Evolutionary conservation across 2,329 filamentous ascomycete genomes (phyloP), one percentile per base, ranked within the genome.

Genomic region (Aureobasidium lini): DNA sequence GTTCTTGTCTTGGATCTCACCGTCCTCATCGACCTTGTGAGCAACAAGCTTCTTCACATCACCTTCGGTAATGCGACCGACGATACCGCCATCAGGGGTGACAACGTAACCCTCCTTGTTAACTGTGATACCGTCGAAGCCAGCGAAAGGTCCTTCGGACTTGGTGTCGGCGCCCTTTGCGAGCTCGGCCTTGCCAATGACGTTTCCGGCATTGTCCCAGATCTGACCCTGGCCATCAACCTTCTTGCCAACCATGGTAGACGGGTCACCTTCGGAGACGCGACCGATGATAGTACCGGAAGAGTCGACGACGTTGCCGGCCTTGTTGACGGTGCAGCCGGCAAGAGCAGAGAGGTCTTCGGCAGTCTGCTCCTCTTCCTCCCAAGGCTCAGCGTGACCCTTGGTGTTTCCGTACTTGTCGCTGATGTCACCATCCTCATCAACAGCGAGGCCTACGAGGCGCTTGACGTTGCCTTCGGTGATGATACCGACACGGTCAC

Each of bases 381-480:
- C 76, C 57, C 77, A 83, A 4, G 79, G 81, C 67, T 83, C 81
- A n/a, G 78, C 80, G 60, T 81, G 80, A 34, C 81, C 81, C 71
- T 82, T 82, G 64, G 81, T 77, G 61, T 82, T 83, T 60, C 82
- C 84, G 68, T 90, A 91, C 71, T 84, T 85, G 76, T 94, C 90
- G 59, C 88, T 79, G 34, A 95, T 84, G 60, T 94, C 89, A 39
- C 90, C 90, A 63, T 95, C 89, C 62, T 90, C 86, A 60, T 94
- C 90, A 16, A 94, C 89, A 8, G 78, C 68, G 48, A 89, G 86
- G 15, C 90, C 90, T 39, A 86, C 83, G 1, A 95, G 80, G 54
- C 79, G 77, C 79, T 90, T 90, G 37, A 81, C 71, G 58, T 95
- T 87, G 2, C 89, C 90, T 48, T 84, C 82, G 3, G 81, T 77